phyloP scores from a whole-genome alignment of 805 yeast genomes.

The Diddensiella caesifluorescens region DNA sequence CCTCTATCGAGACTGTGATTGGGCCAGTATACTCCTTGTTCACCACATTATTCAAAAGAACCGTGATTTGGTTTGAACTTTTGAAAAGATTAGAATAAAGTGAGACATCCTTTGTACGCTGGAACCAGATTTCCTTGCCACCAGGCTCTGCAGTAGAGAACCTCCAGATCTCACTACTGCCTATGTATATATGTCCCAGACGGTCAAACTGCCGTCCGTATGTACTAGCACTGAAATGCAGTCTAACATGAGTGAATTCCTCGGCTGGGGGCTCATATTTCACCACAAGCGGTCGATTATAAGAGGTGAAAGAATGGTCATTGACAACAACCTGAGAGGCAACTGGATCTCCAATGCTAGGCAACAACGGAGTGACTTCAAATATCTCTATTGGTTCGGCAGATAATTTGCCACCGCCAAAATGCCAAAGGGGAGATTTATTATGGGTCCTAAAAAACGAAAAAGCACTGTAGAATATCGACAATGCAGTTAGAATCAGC shows the following conservation, averaged over 20 bases:
- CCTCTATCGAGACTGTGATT: slow-evolving; percentile 11
- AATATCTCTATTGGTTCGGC: slow-evolving; percentile 18
- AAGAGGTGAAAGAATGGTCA: slow-evolving; percentile 41
- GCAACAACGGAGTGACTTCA: slow-evolving; percentile 20
- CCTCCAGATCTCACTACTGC: slow-evolving; percentile 70
- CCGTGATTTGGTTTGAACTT: slow-evolving; percentile 36
- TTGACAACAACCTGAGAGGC: slow-evolving; percentile 19
- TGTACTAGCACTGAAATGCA: slow-evolving; percentile 31
- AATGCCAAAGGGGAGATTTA: too few species aligned
- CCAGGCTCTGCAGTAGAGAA: slow-evolving; percentile 82
- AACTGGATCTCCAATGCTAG: slow-evolving; percentile 13
- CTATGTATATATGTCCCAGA: slow-evolving; percentile 33
- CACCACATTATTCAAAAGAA: slow-evolving; percentile 59
- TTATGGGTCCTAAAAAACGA: too few species aligned
- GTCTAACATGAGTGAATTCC: slow-evolving; percentile 33
- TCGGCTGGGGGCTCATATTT: slow-evolving; percentile 39
- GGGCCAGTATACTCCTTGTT: slow-evolving; percentile 36
- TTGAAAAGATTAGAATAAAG: slow-evolving; percentile 47
- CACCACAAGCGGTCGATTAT: slow-evolving; percentile 38
- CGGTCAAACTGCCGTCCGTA: slow-evolving; percentile 37
- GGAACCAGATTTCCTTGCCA: not conserved
- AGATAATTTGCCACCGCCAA: too few species aligned
- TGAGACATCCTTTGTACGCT: slow-evolving; percentile 53
- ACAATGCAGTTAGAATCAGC: too few species aligned
- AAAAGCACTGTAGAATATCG: too few species aligned